These are phyloP conservation scores for Prunus salicina DNA, from an alignment of 306 rosid species.

Conservation along the genomic window DNA sequence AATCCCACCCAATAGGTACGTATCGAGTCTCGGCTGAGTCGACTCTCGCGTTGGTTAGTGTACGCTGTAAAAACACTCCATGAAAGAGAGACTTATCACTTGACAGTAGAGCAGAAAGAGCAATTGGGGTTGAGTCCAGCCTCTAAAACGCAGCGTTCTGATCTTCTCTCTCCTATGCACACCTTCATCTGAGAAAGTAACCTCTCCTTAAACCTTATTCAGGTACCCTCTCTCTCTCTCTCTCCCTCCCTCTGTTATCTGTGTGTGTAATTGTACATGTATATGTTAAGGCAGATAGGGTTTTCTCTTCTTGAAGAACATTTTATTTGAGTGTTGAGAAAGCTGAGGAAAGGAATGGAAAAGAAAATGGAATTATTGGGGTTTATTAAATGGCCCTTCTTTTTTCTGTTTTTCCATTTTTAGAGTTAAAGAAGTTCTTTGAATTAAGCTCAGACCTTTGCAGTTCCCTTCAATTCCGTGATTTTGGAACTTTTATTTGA, in stretches of 20 bases:
- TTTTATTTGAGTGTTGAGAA: conserved; percentile 6
- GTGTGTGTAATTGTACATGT: neutral
- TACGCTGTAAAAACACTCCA: too few relatives aligned
- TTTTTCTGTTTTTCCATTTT: neutral
- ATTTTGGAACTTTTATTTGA: neutral
- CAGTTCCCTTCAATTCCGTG: neutral
- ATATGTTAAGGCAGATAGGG: neutral
- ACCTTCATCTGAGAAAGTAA: too few relatives aligned
- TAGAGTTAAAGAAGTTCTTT: neutral
- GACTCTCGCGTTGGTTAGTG: too few relatives aligned
- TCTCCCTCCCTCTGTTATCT: neutral
- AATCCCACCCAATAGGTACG: too few relatives aligned
- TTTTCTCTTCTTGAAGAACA: neutral
- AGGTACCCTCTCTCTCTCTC: neutral
- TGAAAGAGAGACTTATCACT: too few relatives aligned
- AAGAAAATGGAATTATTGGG: too few relatives aligned
- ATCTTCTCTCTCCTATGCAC: neutral
- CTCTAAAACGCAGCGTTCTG: neutral
- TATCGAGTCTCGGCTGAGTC: too few relatives aligned
- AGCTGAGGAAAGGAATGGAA: neutral
- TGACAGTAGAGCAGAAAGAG: neutral
- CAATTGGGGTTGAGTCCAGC: neutral
- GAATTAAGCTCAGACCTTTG: neutral
- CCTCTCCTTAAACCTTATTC: neutral
- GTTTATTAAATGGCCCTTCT: neutral